Percentiles rank a stretch among this genome's conserved stretches.
phyloP scores from a whole-genome alignment of 192 early-diverging fungal genomes.

The Radiomyces spectabilis region DNA sequence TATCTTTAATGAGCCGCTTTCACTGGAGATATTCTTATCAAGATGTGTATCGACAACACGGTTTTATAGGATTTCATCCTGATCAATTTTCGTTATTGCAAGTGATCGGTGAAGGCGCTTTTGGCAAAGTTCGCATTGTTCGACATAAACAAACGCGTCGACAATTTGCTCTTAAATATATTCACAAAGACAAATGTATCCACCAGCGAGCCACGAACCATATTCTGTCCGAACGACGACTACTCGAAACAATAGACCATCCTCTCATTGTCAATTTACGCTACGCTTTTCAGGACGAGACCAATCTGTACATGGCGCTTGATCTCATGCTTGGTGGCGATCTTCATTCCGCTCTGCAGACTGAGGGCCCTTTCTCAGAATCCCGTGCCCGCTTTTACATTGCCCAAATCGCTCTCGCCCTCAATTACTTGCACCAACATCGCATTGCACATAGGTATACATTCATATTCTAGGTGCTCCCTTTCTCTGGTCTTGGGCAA shows the following conservation, averaged over 20 bases:
- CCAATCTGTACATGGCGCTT: constrained; percentile 82
- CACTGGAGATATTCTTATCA: too few species aligned
- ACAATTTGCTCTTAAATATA: constrained; percentile 80
- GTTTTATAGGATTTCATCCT: too few species aligned
- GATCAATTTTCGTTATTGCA: constrained; percentile 67
- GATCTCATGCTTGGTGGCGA: constrained; percentile 88
- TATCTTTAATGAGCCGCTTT: too few species aligned
- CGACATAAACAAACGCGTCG: constrained; percentile 62
- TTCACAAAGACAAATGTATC: constrained; percentile 80
- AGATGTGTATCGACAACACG: too few species aligned
- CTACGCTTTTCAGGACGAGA: constrained; percentile 88
- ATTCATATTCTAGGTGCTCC: background rate
- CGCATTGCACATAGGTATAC: constrained; percentile 70
- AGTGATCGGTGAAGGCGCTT: constrained; percentile 77
- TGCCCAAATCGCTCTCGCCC: constrained; percentile 74
- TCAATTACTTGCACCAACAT: constrained; percentile 74
- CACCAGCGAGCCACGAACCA: constrained; percentile 73
- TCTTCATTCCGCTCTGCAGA: constrained; percentile 70
- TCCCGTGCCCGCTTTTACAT: constrained; percentile 72
- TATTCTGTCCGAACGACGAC: constrained; percentile 71
- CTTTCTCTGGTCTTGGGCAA: too few species aligned
- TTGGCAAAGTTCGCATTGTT: constrained; percentile 84
- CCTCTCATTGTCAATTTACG: constrained; percentile 68
- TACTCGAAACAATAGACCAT: constrained; percentile 72
- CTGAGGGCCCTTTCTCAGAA: constrained; percentile 61